phyloP scores from a whole-genome alignment of 495 filamentous ascomycete genomes.

The Trichocladium uniseriatum region DNA sequence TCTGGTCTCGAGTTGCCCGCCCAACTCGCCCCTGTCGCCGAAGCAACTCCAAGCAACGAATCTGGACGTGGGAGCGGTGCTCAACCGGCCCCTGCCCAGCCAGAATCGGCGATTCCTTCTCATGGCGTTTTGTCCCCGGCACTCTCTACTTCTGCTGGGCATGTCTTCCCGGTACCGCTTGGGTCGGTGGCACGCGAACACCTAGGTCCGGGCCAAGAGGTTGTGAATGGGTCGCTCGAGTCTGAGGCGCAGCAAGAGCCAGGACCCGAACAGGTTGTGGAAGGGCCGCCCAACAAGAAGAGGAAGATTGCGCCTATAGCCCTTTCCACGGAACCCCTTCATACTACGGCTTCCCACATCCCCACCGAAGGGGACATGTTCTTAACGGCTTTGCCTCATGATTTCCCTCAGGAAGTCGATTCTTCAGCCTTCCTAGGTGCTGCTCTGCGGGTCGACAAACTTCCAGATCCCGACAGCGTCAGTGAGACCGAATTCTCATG shows the following conservation, averaged over 20 bases:
- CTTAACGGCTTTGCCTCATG: neutral
- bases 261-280: neutral
- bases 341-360: slow-evolving; percentile 13
- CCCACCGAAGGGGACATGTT: slow-evolving; percentile 34
- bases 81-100: neutral
- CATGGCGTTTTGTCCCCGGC: slow-evolving; percentile 6
- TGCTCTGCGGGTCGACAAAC: slow-evolving; percentile 1
- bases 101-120: neutral
- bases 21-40: neutral
- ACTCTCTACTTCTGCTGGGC: neutral
- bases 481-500: slow-evolving; percentile 12
- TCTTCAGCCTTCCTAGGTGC: neutral
- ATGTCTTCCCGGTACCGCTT: neutral
- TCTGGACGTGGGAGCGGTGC: too few relatives aligned
- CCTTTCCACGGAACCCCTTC: slow-evolving; percentile 27
- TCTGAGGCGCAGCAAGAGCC: too few relatives aligned
- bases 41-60: neutral
- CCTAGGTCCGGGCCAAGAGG: neutral
- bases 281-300: slow-evolving; percentile 28
- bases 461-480: neutral
- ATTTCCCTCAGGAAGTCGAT: neutral
- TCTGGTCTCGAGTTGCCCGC: slow-evolving; percentile 2
- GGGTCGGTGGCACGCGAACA: too few relatives aligned
- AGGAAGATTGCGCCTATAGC: slow-evolving; percentile 32
- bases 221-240: slow-evolving; percentile 2